Base-by-base conservation (phyloP, 148 eudicot species). In the Rhododendron molle region DNA sequence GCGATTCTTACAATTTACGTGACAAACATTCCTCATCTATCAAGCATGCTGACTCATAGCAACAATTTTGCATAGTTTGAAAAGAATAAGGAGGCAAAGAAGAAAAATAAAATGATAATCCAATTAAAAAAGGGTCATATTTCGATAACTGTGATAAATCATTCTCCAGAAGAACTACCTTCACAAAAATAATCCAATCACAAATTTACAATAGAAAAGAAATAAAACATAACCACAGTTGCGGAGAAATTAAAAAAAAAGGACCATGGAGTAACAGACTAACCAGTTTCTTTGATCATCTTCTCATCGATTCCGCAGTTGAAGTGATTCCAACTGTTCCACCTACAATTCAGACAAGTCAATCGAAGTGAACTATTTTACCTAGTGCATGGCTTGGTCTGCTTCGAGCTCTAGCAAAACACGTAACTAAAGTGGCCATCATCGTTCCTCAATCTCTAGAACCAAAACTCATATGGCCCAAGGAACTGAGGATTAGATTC, bases 311-410 rank as follows among this genome's bases (percentile, higher is more conserved):
- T 88, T 7, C 71, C 54, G 85, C 94, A 91, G 46, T 12, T 11
- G 81, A 92, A 92, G 86, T 92, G 92, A 85, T 92, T 91, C 94
- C 94, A 92, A 80, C 93, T 92, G 85, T 88, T 92, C 94, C 94
- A 92, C 74, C 94, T 92, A 72, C 30, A 85, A 44, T 36, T 36
- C 18, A 87, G 5, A 34, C 36, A 40, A 50, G 34, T 67, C 3
- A 3, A 67, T 40, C 43, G 7, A 40, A 67, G 32, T 67, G 12
- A 67, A 67, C 26, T 10, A 67, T 60, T 58, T 58, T 60, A 7
- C 67, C 67, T 21, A 21, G 14, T n/a, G 15, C 72, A 65, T n/a
- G 30, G 72, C 30, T 65, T 65, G 32, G 32, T 65, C 72, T 65
- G 32, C 15, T n/a, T 65, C 3, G 30, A 62, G 30, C 13, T n/a